Conservation (phyloP, 768 basidiomycete species). For the Chalciporus sphaerocephalus region DNA sequence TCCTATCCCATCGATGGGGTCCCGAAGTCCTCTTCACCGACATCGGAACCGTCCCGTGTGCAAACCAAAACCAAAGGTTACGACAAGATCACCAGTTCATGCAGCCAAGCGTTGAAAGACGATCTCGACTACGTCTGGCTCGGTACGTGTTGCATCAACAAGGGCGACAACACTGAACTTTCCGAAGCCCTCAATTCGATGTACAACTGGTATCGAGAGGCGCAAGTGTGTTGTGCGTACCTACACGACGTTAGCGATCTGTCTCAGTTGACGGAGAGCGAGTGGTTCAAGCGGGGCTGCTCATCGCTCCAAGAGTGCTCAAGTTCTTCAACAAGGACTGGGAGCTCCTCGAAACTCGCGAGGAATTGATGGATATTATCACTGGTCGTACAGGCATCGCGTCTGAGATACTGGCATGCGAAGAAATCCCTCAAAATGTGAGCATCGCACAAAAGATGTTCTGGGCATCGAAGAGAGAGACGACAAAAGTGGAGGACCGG, state of each 20-base stretch:
- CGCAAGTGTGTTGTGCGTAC: constrained; percentile 14
- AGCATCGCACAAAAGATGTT: constrained; percentile 10
- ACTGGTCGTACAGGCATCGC: constrained; percentile 4
- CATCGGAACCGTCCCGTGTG: neutral
- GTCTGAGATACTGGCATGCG: neutral
- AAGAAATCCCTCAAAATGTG: neutral
- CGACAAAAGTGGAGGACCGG: constrained; percentile 20
- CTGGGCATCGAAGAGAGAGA: constrained; percentile 22
- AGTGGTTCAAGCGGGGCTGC: constrained; percentile 3
- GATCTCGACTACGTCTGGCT: constrained; percentile 9
- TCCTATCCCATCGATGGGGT: constrained; percentile 4
- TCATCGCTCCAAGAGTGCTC: constrained; percentile 17
- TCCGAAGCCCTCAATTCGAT: constrained; percentile 17
- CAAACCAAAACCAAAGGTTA: neutral
- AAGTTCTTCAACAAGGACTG: constrained; percentile 19
- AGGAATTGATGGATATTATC: too few species aligned
- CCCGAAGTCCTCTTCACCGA: neutral
- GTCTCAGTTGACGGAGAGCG: neutral
- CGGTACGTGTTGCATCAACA: constrained; percentile 18
- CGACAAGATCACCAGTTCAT: neutral
- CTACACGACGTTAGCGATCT: constrained; percentile 1
- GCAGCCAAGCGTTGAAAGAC: neutral
- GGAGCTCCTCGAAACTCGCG: neutral
- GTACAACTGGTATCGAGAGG: constrained; percentile 16
- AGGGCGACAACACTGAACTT: constrained; percentile 13